phyloP scores from a whole-genome alignment of 2,329 filamentous ascomycete genomes.

The Phyllosticta paracitricarpa region DNA sequence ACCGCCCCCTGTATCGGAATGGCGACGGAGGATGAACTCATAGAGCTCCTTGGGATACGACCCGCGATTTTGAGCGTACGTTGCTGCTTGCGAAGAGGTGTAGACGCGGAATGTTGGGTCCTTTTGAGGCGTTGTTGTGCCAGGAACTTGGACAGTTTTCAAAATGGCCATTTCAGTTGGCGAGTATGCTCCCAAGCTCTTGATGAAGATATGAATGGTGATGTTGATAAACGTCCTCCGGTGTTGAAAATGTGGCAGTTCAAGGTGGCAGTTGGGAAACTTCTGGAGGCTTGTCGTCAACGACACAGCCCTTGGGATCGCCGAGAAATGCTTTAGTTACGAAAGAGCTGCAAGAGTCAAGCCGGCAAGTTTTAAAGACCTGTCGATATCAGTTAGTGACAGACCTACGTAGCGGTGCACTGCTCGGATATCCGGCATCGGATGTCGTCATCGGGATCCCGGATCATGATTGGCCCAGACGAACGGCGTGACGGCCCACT shows the following conservation, averaged over 20 bases:
- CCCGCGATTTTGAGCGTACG: slow-evolving; percentile 35
- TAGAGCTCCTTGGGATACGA: slow-evolving; percentile 41
- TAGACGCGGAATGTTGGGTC: slow-evolving; percentile 37
- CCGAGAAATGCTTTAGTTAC: too few relatives aligned
- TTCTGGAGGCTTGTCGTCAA: too few relatives aligned
- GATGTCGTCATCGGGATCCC: neutral
- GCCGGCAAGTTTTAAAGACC: neutral
- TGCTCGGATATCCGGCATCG: neutral
- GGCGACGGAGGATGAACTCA: slow-evolving; percentile 36
- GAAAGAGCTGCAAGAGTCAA: neutral
- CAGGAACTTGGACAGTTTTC: neutral
- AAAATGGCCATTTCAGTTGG: neutral
- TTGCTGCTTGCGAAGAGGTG: slow-evolving; percentile 32
- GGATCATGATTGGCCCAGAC: neutral
- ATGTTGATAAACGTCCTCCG: too few relatives aligned
- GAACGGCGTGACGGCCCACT: neutral
- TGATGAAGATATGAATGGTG: neutral
- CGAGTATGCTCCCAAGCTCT: neutral
- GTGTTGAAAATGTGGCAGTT: too few relatives aligned
- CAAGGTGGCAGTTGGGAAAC: too few relatives aligned
- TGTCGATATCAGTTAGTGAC: neutral
- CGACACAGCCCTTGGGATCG: too few relatives aligned
- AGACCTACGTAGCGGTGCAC: neutral
- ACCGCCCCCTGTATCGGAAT: slow-evolving; percentile 37
- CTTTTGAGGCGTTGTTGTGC: neutral